Conservation (phyloP, 2,329 filamentous ascomycete species). For the Fusarium odoratissimum region DNA sequence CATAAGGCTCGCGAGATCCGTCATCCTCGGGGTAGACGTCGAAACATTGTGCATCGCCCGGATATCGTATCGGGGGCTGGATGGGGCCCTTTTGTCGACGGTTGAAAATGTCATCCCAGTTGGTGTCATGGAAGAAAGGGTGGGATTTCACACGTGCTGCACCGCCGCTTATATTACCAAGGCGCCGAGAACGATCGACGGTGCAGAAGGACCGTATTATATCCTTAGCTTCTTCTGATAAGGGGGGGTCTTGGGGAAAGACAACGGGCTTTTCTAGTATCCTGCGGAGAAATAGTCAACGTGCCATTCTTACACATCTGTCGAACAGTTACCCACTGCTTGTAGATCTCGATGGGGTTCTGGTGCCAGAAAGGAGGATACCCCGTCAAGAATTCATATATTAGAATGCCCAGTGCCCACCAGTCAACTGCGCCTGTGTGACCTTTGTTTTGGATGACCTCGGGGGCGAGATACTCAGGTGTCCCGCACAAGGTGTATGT, state of each 20-base stretch:
- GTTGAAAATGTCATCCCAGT: constrained; percentile 79
- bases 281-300: constrained; percentile 53
- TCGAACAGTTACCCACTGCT: constrained; percentile 64
- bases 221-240: constrained; percentile 77
- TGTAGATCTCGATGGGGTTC: constrained; percentile 88
- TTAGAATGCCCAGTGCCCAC: constrained; percentile 87
- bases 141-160: constrained; percentile 78
- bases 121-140: constrained; percentile 77
- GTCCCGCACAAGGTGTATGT: constrained; percentile 88
- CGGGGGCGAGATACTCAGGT: constrained; percentile 84
- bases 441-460: constrained; percentile 86
- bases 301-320: background rate
- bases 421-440: constrained; percentile 83
- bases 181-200: constrained; percentile 79
- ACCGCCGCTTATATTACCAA: constrained; percentile 83
- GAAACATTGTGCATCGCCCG: constrained; percentile 83
- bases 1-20: constrained; percentile 72
- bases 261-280: constrained; percentile 83
- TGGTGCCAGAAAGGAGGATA: constrained; percentile 90
- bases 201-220: constrained; percentile 82
- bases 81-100: constrained; percentile 76
- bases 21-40: constrained; percentile 85
- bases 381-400: constrained; percentile 86
- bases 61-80: constrained; percentile 77
- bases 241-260: constrained; percentile 74